Evolutionary conservation across 331 rosid species (phyloP), one percentile per base, ranked within the genome.

Genomic region (Prunus yedoensis): DNA sequence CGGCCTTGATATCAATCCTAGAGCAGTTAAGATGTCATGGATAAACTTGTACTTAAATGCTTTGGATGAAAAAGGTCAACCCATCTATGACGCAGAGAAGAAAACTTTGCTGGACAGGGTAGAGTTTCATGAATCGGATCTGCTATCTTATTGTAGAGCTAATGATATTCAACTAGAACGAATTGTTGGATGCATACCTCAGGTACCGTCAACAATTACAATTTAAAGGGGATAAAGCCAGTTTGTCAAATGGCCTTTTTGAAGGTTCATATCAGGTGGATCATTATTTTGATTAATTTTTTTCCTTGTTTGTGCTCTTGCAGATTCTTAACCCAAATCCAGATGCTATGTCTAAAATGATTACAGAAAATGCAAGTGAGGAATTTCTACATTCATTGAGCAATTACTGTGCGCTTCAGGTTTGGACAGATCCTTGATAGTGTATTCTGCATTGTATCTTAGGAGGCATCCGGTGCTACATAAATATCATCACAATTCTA

Each of bases 311-410:
- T 62, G 56, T 45, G 78, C 69, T 81, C 47, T 52, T 82, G 77
- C 93, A 94, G 99, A 94, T 94, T 92, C 97, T 95, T 72, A 95
- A 95, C 88, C 99, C 99, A 63, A 95, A 95, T 81, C 99, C 99
- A 74, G 97, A 95, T 79, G 99, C 99, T 70, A 95, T 95, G 99
- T 86, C 99, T 74, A 92, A 90, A 88, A 87, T 95, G 93, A 92
- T 94, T 69, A 94, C 97, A 21, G 99, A 94, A 87, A 92, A 94
- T 83, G 97, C 99, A 8, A 94, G 99, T 10, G 99, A 95, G 85
- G 99, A 95, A 74, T 95, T 95, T 82, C 91, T 95, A 70, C 77
- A 87, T 75, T 85, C 97, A 3, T 79, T 95, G 83, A 95, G 99
- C 83, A 95, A 95, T 87, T 95, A 95, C 79, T 95, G 99, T 77